phyloP scores from a whole-genome alignment of 352 stramenopile genomes.

The Pythium oligandrum region DNA sequence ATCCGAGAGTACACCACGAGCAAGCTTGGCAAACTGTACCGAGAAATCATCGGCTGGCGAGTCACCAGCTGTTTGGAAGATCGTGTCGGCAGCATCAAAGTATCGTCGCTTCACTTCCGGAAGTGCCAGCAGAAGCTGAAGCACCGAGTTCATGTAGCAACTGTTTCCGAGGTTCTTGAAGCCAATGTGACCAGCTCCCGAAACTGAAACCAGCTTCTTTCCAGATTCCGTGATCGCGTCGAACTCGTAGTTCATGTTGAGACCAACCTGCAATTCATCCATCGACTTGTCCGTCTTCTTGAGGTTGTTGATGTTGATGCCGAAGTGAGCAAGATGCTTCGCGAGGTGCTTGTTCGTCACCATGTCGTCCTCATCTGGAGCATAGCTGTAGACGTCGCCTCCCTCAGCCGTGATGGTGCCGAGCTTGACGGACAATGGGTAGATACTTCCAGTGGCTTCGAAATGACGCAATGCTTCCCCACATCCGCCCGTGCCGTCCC shows the following conservation, averaged over 20 bases:
- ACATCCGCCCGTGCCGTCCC: constrained; percentile 95
- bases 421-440: constrained; percentile 97
- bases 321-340: constrained; percentile 93
- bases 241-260: constrained; percentile 99
- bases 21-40: constrained; percentile 92
- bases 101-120: constrained; percentile 74
- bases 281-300: constrained; percentile 99
- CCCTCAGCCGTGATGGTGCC: constrained; percentile 95
- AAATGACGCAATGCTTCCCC: constrained; percentile 96
- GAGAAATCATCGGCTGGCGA: constrained; percentile 69
- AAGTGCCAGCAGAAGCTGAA: constrained; percentile 91
- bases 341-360: constrained; percentile 94
- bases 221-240: constrained; percentile 97
- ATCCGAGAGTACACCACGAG: constrained; percentile 81
- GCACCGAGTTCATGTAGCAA: constrained; percentile 99
- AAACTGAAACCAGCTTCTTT: constrained; percentile 88
- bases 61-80: constrained; percentile 40
- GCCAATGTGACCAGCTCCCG: constrained; percentile 90
- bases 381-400: constrained; percentile 98
- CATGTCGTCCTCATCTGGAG: constrained; percentile 96
- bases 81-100: constrained; percentile 45
- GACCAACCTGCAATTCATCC: constrained; percentile 95
- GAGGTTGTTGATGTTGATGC: constrained; percentile 92
- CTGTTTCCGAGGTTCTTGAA: constrained; percentile 99
- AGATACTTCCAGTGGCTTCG: constrained; percentile 88